Base-by-base conservation (phyloP, 306 rosid species). In the Notholithocarpus densiflorus region DNA sequence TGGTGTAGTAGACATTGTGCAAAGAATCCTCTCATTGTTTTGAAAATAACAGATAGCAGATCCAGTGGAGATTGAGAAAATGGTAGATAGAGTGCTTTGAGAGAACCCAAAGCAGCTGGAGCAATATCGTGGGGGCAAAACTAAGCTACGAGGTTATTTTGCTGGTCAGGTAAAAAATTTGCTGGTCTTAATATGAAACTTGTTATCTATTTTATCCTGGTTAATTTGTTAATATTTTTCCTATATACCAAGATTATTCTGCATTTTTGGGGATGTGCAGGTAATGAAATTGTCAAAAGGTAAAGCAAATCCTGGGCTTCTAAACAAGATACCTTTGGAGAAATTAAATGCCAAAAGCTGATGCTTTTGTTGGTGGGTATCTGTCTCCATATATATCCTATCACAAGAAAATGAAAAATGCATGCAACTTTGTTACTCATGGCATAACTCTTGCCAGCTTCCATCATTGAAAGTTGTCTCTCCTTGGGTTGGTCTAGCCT, bases 41-140 rank as follows among this genome's bases (percentile, higher is more conserved):
- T 62, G 81, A 65, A 83, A 81, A 62, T 77, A 71, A 82, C 93
- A 92, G 98, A 91, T 93, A 76, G 86, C 56, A 78, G 98, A 95
- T 87, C 92, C 97, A 8, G 73, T 31, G 48, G 97, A 93, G 92
- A 95, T 92, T 80, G 97, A 89, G 80, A 89, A 85, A 87, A 85
- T 93, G 90, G 97, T 92, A 62, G 94, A 86, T 59, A 86, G 86
- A 65, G 92, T 90, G 76, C 61, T 94, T 71, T 87, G 79, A 0
- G 98, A 92, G 69, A 94, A 90, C 84, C 98, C 98, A 20, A 94
- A 94, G 84, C 97, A 94, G 80, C 64, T 88, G 27, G 97, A 89
- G 80, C 97, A 94, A 84, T 94, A 87, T 45, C 91, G 89, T 5
- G 86, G 94, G 20, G 97, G 97, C 60, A 92, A 85, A 84, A 90